Evolutionary conservation across 371 early-diverging fungal species (phyloP).

Genomic region (Mortierella sp.): DNA sequence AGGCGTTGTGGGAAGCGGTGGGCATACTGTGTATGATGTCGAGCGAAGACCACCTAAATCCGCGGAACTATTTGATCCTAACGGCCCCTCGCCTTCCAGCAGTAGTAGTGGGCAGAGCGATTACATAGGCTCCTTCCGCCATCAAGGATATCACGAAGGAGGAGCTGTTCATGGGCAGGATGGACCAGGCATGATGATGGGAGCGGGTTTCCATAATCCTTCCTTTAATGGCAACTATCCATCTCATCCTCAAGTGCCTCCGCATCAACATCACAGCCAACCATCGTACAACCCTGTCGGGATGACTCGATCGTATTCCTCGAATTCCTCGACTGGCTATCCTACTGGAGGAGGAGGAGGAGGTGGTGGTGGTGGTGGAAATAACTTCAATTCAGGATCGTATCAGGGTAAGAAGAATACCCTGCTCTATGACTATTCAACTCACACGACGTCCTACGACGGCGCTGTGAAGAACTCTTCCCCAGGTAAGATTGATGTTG

Average conservation of each 20-base stretch:
- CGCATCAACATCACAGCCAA: conserved; percentile 3
- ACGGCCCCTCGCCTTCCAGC: conserved; percentile 25
- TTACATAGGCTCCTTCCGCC: conserved; percentile 1
- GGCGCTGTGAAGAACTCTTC: conserved; percentile 12
- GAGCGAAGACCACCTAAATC: conserved; percentile 52
- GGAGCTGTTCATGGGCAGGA: conserved; percentile 4
- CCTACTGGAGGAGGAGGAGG: too few species aligned
- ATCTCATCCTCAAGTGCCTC: conserved; percentile 4
- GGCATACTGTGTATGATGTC: conserved; percentile 24
- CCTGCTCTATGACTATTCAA: conserved; percentile 43
- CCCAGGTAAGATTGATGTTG: conserved; percentile 16
- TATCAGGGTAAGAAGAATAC: conserved; percentile 32
- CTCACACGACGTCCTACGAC: conserved; percentile 17
- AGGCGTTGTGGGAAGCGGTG: too few species aligned
- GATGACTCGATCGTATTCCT: conserved; percentile 49
- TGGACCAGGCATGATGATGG: background rate
- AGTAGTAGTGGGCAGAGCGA: conserved; percentile 12
- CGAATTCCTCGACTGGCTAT: conserved; percentile 31
- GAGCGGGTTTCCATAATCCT: conserved; percentile 2
- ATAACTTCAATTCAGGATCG: conserved; percentile 7
- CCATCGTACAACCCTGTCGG: conserved; percentile 20
- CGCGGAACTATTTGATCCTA: conserved; percentile 45
- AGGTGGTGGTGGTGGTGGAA: conserved; percentile 29
- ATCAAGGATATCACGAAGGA: conserved; percentile 24
- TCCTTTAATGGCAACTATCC: conserved; percentile 3